A percentile compares a stretch with the other conserved stretches of the same genome.
phyloP scores from a whole-genome alignment of 805 yeast genomes.

The Clavispora fructus region DNA sequence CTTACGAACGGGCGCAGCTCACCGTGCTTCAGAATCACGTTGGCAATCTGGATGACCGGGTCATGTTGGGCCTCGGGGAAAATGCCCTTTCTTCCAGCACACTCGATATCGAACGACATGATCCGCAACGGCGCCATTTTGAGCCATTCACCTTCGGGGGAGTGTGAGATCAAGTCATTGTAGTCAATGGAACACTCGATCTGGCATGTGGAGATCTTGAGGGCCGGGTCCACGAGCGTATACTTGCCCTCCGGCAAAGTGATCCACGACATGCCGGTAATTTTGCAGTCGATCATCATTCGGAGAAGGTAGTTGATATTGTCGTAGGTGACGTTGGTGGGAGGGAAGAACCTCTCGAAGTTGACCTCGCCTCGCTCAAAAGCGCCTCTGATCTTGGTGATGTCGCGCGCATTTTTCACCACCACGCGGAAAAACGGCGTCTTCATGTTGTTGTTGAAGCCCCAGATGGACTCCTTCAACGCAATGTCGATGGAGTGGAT shows the following conservation, averaged over 20 bases:
- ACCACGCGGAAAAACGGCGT: constrained; percentile 75
- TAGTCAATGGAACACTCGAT: constrained; percentile 72
- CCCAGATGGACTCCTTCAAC: constrained; percentile 88
- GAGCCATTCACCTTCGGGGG: constrained; percentile 91
- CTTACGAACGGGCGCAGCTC: constrained; percentile 84
- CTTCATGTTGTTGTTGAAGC: constrained; percentile 73
- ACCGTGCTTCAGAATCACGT: constrained; percentile 83
- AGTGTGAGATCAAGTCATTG: constrained; percentile 66
- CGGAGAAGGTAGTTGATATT: constrained; percentile 82
- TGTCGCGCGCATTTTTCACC: constrained; percentile 58
- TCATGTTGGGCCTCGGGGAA: constrained; percentile 94
- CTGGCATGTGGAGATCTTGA: constrained; percentile 72
- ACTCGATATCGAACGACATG: constrained; percentile 93
- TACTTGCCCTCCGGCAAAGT: constrained; percentile 78
- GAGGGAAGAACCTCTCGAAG: constrained; percentile 59
- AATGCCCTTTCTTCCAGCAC: constrained; percentile 95
- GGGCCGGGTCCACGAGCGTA: constrained; percentile 32
- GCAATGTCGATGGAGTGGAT: constrained; percentile 60
- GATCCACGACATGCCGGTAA: constrained; percentile 97
- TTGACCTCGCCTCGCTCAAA: constrained; percentile 80
- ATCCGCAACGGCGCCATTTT: constrained; percentile 91
- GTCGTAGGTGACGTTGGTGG: constrained; percentile 71
- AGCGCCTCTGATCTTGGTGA: constrained; percentile 65
- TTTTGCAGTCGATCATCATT: constrained; percentile 86
- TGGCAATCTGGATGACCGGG: constrained; percentile 95